Percentiles rank a stretch among this genome's conserved stretches.
These are phyloP conservation scores for Omphalotus olearius DNA, from an alignment of 1,284 basidiomycete species.

Conservation along the genomic window DNA sequence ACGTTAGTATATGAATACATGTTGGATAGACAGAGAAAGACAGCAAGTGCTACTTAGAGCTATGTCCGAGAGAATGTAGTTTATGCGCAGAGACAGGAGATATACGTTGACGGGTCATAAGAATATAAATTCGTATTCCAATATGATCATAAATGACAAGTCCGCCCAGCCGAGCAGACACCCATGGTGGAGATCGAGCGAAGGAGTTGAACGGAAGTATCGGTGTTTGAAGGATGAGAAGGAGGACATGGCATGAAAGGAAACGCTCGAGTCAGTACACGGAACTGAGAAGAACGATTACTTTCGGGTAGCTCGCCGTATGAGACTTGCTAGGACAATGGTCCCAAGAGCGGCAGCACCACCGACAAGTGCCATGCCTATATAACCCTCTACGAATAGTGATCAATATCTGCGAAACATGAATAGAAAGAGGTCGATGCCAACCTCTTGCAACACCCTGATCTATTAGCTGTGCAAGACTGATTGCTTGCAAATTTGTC, in stretches of 20 bases:
- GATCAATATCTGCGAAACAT: no score
- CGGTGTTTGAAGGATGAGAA: not conserved
- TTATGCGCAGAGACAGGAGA: not conserved
- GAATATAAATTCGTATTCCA: not conserved
- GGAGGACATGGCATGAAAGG: conserved; percentile 8
- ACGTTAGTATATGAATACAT: conserved; percentile 1
- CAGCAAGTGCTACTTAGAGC: conserved; percentile 6
- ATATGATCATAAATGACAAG: not conserved
- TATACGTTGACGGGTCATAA: not conserved
- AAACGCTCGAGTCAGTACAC: conserved; percentile 17
- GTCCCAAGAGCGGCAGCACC: conserved; percentile 87
- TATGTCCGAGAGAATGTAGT: not conserved
- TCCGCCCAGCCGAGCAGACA: not conserved
- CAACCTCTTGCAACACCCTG: conserved; percentile 81
- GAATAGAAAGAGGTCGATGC: conserved; percentile 17
- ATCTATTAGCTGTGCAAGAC: conserved; percentile 83
- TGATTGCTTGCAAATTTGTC: conserved; percentile 90
- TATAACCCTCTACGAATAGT: conserved; percentile 70
- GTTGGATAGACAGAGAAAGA: not conserved
- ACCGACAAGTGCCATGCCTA: conserved; percentile 92
- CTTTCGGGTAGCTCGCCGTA: conserved; percentile 81
- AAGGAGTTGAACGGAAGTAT: not conserved
- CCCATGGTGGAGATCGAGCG: not conserved
- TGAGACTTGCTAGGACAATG: conserved; percentile 74
- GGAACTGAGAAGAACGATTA: conserved; percentile 29